Base-by-base conservation (phyloP, 192 early-diverging fungal species). In the Podila horticola region DNA sequence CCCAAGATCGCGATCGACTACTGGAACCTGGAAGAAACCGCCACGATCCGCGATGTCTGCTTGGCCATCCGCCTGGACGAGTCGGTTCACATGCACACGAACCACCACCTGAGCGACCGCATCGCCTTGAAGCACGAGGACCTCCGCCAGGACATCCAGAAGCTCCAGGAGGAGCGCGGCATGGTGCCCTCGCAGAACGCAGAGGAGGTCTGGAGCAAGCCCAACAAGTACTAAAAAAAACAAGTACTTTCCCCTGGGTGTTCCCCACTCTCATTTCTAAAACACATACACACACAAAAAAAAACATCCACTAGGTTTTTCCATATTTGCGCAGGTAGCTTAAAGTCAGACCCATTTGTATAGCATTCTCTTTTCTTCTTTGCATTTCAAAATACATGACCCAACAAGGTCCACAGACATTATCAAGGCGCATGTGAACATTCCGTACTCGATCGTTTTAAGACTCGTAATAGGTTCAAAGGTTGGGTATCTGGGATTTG, bases 31-130 rank as follows among this genome's bases (percentile, higher is more conserved):
- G 88, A 89, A 30, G 59, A 87, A 0, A 84, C 83, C 19, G 95
- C 96, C 8, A 94, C 90, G 13, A 72, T 98, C 50, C 90, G 91
- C 51, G 96, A 98, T 50, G 91, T 97, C 15, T 93, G 97, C 17
- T 82, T 94, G 15, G 95, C 94, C 11, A 92, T 98, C 15, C 88
- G 97, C 31, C 90, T 95, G 17, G 97, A 98, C 67, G 97, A 98
- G 71, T 90, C 89, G 15, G 76, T 93, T 22, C 97, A 98, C 79
- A 87, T 96, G 66, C 94, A 97, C 58, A 92, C 94, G 0, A 98
- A 98, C 87, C 96, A 98, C 75, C 89, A 93, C 58, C 87, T 98
- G 48, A 90, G 94, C 19, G 91, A 92, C 71, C 89, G 93, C 22
- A 86, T 93, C 19, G 70, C 71, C 1, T 38, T 81, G 31, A 81